Evolutionary conservation across 768 basidiomycete genomes (phyloP).

Genomic region (Collybia mongolica): DNA sequence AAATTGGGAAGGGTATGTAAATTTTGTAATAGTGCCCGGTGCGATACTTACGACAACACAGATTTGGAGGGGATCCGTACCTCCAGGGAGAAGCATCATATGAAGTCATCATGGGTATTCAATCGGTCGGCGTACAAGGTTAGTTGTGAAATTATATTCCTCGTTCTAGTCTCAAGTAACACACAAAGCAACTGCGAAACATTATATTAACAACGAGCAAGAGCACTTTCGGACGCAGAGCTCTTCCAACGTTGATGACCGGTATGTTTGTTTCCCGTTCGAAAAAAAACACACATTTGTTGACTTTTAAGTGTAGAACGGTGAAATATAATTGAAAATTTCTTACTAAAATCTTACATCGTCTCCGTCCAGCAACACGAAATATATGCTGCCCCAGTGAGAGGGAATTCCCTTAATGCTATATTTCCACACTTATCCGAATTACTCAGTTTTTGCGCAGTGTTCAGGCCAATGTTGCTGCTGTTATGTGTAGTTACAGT

Average conservation of each 20-base stretch:
- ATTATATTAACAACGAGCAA: constrained; percentile 48
- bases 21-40: neutral
- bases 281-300: no score
- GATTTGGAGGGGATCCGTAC: constrained; percentile 53
- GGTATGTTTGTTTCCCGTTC: constrained; percentile 21
- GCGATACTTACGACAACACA: constrained; percentile 5
- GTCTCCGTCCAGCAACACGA: constrained; percentile 43
- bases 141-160: neutral
- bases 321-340: no score
- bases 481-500: constrained; percentile 70
- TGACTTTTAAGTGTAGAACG: no score
- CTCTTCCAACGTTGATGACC: constrained; percentile 42
- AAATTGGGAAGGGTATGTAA: constrained; percentile 49
- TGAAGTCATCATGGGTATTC: constrained; percentile 50
- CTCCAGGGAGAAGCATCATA: constrained; percentile 55
- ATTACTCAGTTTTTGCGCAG: constrained; percentile 44
- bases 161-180: neutral
- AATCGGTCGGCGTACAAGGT: constrained; percentile 52
- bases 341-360: neutral
- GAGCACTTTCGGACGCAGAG: constrained; percentile 44
- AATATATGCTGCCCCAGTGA: constrained; percentile 52
- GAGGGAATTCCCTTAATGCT: constrained; percentile 4
- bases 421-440: neutral
- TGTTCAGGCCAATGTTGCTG: constrained; percentile 62
- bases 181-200: constrained; percentile 36